Evolutionary conservation across 139 green algal genomes (phyloP), one percentile per base, ranked within the genome.

Genomic region (Dunaliella primolecta): DNA sequence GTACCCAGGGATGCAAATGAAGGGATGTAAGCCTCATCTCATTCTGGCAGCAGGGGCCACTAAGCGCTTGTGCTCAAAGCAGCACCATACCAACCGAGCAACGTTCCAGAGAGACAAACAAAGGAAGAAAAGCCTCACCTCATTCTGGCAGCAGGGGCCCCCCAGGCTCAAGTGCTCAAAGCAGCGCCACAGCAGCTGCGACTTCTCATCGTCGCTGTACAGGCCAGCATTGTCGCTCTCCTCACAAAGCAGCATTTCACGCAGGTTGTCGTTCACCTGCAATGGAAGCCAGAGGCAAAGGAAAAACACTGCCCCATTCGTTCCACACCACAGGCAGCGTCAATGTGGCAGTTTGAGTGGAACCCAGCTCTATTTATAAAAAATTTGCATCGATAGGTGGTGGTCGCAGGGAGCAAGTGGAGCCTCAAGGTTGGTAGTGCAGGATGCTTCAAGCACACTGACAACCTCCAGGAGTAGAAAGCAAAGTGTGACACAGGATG

Each of bases 1-100:
- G n/a, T n/a, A n/a, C n/a, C n/a, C n/a, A n/a, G n/a, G n/a, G n/a
- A n/a, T n/a, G n/a, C n/a, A n/a, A n/a, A n/a, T n/a, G n/a, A n/a
- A n/a, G n/a, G n/a, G n/a, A n/a, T n/a, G n/a, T n/a, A n/a, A n/a
- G n/a, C n/a, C 81, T 64, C 35, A 92, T 89, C 89, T 94, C 91
- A 81, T 90, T 93, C 72, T 94, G 91, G 82, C 90, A 92, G 70
- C 89, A 89, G 0, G 88, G 25, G 89, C 91, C 0, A 89, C 91
- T 2, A 94, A 36, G 35, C 86, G 87, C 2, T 90, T 15, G 36
- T 91, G 85, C 80, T 92, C 80, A 84, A 93, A 93, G 0, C 93
- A 29, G 25, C 88, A 71, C 81, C 85, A 94, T 38, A 94, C 84
- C 25, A 27, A n/a, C n/a, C n/a, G n/a, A n/a, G n/a, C n/a, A n/a